phyloP scores from a whole-genome alignment of 306 rosid genomes.

The Quercus aquifolioides region DNA sequence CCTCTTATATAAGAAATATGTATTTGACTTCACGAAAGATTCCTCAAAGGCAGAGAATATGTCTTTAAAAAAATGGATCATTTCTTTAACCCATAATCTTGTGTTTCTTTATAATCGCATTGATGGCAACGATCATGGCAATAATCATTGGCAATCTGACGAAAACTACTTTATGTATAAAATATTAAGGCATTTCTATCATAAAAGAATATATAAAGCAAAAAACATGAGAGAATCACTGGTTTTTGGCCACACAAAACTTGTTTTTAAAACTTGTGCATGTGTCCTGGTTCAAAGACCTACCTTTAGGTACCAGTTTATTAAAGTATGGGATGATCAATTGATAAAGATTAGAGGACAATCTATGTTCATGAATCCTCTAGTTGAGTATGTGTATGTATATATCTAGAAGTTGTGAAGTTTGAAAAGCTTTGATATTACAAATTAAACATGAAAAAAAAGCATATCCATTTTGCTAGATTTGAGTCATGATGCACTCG shows the following conservation, averaged over 20 bases:
- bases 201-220: slow-evolving; percentile 7
- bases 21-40: slow-evolving; percentile 19
- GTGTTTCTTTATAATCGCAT: slow-evolving; percentile 48
- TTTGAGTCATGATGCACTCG: slow-evolving; percentile 29
- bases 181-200: slow-evolving; percentile 20
- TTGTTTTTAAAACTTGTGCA: background rate
- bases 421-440: background rate
- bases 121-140: slow-evolving; percentile 56
- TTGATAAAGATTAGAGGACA: background rate
- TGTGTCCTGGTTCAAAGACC: slow-evolving; percentile 1
- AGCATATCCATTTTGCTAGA: slow-evolving; percentile 5
- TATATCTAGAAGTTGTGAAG: background rate
- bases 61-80: slow-evolving; percentile 32
- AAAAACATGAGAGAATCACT: background rate
- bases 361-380: background rate
- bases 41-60: slow-evolving; percentile 39
- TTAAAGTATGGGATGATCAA: background rate
- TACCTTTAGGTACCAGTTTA: background rate
- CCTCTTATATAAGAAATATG: slow-evolving; percentile 4
- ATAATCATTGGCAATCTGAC: slow-evolving; percentile 64
- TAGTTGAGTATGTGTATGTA: background rate
- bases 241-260: slow-evolving; percentile 10
- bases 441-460: background rate
- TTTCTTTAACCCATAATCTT: slow-evolving; percentile 52
- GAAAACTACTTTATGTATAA: slow-evolving; percentile 42